phyloP scores from a whole-genome alignment of 2,329 filamentous ascomycete species.

The Xylariaceae sp. region DNA sequence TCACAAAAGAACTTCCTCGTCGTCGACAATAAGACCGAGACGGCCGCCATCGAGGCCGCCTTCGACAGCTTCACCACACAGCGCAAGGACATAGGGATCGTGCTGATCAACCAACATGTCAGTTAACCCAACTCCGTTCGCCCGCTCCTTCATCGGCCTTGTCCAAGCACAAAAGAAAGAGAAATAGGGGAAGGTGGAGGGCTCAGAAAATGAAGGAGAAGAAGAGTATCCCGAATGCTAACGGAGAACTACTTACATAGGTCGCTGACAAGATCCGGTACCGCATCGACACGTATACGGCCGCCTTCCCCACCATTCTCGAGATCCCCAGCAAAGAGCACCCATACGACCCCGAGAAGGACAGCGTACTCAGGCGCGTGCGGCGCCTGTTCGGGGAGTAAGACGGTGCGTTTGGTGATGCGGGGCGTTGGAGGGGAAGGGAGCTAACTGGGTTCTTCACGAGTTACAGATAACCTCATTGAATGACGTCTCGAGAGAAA shows the following conservation, averaged over 20 bases:
- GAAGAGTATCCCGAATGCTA: background rate
- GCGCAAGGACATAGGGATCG: conserved; percentile 92
- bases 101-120: conserved; percentile 98
- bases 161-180: too few relatives aligned
- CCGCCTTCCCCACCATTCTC: conserved; percentile 90
- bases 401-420: conserved; percentile 6
- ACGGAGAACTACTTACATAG: conserved; percentile 41
- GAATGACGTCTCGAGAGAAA: background rate
- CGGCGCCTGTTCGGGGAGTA: conserved; percentile 63
- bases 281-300: conserved; percentile 83
- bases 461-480: background rate
- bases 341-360: conserved; percentile 97
- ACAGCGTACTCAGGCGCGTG: conserved; percentile 90
- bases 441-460: background rate
- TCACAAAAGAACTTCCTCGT: conserved; percentile 97
- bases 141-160: background rate
- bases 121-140: conserved; percentile 25
- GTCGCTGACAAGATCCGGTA: conserved; percentile 91
- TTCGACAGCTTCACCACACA: conserved; percentile 85
- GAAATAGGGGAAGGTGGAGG: too few relatives aligned
- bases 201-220: too few relatives aligned
- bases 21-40: conserved; percentile 91
- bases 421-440: background rate
- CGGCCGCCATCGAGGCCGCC: conserved; percentile 75
- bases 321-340: conserved; percentile 99